These are phyloP conservation scores for Pisolithus thermaeus DNA, from an alignment of 1,284 basidiomycete genomes.

Conservation along the genomic window DNA sequence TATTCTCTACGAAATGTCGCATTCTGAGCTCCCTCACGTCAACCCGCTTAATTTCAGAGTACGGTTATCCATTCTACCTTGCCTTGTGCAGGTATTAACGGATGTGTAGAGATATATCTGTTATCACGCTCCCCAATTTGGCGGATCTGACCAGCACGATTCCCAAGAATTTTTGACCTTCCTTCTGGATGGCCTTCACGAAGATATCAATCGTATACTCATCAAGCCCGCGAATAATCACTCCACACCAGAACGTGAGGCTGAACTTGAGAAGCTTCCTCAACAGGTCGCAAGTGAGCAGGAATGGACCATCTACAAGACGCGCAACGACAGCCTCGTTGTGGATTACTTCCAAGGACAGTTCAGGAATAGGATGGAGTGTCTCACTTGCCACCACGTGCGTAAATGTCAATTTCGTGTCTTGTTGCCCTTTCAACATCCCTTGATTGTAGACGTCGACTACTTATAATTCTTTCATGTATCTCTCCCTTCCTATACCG, in stretches of 20 bases:
- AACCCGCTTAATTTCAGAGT: conserved; percentile 87
- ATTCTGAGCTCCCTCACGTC: conserved; percentile 78
- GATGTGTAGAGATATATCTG: conserved; percentile 72
- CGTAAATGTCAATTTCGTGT: conserved; percentile 24
- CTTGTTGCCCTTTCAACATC: conserved; percentile 5
- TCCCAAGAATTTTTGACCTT: conserved; percentile 97
- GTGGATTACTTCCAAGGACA: conserved; percentile 99
- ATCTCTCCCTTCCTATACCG: conserved; percentile 89
- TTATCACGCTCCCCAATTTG: conserved; percentile 81
- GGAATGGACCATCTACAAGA: conserved; percentile 91
- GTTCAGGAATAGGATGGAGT: conserved; percentile 87
- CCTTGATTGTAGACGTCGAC: conserved; percentile 77
- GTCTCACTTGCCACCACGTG: conserved; percentile 87
- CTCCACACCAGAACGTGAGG: conserved; percentile 81
- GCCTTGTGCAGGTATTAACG: neutral
- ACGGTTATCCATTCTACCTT: conserved; percentile 25
- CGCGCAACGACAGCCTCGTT: conserved; percentile 89
- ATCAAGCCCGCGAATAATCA: conserved; percentile 63
- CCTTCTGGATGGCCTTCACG: conserved; percentile 92
- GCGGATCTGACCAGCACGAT: conserved; percentile 92
- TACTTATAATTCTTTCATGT: conserved; percentile 97
- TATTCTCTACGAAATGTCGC: conserved; percentile 85
- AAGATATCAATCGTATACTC: conserved; percentile 90
- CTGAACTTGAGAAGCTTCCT: conserved; percentile 81
- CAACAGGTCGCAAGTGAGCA: conserved; percentile 87